Base-by-base conservation (phyloP, 495 filamentous ascomycete species). In the Parmelia sp. region DNA sequence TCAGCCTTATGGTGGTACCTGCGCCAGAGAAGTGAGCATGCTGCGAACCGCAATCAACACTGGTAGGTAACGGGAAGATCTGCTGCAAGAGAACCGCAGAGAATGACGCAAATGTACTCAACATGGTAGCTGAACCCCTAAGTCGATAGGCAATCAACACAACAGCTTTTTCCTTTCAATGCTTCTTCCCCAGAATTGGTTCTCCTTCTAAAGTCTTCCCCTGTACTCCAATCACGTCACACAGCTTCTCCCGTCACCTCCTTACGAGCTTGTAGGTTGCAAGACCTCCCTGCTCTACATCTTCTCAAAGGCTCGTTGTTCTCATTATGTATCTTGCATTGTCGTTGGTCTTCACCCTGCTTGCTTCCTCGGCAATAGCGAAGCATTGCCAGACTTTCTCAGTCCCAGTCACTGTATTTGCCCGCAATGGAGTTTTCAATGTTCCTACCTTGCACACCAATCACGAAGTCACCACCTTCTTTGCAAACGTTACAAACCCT, bases 341-440 rank as follows among this genome's bases (percentile, higher is more conserved):
- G 14, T 33, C 29, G 29, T 19, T 55, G 51, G 17, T 25, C 29
- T 55, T 12, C 51, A 8, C 17, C 37, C 12, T 40, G 8, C 29
- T 65, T 45, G 44, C 53, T 23, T 23, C 19, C 56, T 56, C 58
- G 42, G 68, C 53, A 7, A 8, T 47, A 29, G 74, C 74, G 3
- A 76, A 71, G 56, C 70, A 68, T 19, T 79, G 77, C 65, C 55
- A 66, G 47, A 73, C 75, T 53, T 55, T 74, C 15, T 73, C 73
- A 14, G 69, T 79, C 29, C 70, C 70, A n/a, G 63, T 78, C 29
- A 33, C 63, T n/a, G 63, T 76, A 42, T 69, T 68, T 27, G 71
- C 77, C 12, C 62, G 74, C 12, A 74, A 74, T 36, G 75, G 63
- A 25, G 65, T 74, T 21, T 78, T 75, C 62, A 70, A 72, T 12